Evolutionary conservation across 306 rosid genomes (phyloP).

Genomic region (Trifolium repens): DNA sequence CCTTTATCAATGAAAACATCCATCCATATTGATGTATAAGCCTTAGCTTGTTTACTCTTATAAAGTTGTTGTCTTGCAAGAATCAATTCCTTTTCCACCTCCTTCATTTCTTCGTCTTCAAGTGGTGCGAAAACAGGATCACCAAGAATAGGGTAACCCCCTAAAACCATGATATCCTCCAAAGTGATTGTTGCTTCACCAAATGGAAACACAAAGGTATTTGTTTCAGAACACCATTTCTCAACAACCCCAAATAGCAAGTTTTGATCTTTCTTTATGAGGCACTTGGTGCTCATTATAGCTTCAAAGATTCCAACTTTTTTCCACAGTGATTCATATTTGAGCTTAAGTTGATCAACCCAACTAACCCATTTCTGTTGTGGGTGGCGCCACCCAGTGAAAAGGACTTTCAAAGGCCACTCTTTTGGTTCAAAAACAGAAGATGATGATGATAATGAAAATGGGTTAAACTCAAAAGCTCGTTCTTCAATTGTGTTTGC

Average conservation of each 20-base stretch:
- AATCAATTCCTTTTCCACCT: neutral
- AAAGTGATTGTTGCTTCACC: neutral
- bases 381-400: slow-evolving; percentile 39
- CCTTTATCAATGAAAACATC: slow-evolving; percentile 46
- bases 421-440: neutral
- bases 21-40: slow-evolving; percentile 36
- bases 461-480: neutral
- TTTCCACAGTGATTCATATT: slow-evolving; percentile 41
- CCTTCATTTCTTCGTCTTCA: neutral
- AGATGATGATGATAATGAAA: neutral
- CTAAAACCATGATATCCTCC: neutral
- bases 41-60: neutral
- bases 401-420: slow-evolving; percentile 6
- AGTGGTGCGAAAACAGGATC: neutral
- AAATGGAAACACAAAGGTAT: neutral
- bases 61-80: slow-evolving; percentile 9
- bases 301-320: slow-evolving; percentile 52
- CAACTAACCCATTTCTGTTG: slow-evolving; percentile 42
- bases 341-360: slow-evolving; percentile 34
- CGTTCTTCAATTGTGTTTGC: neutral
- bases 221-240: slow-evolving; percentile 30
- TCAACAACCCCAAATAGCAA: slow-evolving; percentile 45
- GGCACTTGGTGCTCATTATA: neutral
- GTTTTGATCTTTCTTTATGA: slow-evolving; percentile 18
- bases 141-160: neutral